phyloP scores from a whole-genome alignment of 192 early-diverging fungal genomes.

The Coemansia aciculifera region DNA sequence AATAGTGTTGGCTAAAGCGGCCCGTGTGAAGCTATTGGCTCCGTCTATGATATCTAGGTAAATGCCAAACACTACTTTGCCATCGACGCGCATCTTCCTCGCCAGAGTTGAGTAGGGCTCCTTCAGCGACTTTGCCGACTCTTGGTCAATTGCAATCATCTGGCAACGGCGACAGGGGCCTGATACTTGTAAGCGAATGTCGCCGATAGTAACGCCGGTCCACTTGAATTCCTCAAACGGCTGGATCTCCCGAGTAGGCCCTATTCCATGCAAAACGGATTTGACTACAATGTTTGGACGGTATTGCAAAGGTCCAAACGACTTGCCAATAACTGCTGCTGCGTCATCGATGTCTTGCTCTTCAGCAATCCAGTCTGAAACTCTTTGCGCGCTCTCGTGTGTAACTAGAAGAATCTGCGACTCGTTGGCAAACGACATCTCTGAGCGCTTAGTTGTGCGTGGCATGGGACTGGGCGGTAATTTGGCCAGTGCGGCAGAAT shows the following conservation, averaged over 20 bases:
- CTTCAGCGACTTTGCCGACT: conserved; percentile 57
- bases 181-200: conserved; percentile 27
- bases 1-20: background rate
- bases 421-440: conserved; percentile 68
- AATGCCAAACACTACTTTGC: conserved; percentile 53
- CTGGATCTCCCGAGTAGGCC: conserved; percentile 29
- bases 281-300: conserved; percentile 71
- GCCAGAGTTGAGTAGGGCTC: conserved; percentile 67
- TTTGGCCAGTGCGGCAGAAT: background rate
- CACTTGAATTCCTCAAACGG: conserved; percentile 73
- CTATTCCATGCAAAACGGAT: conserved; percentile 25
- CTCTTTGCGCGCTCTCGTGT: conserved; percentile 56
- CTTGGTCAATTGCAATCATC: conserved; percentile 74
- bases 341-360: conserved; percentile 13
- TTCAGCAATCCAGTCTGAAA: conserved; percentile 57
- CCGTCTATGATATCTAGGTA: conserved; percentile 25
- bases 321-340: background rate
- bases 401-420: conserved; percentile 72
- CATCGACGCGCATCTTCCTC: conserved; percentile 35
- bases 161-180: conserved; percentile 72
- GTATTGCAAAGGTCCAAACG: conserved; percentile 54
- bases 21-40: background rate
- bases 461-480: background rate
- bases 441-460: background rate
- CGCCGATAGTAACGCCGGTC: conserved; percentile 24